Conservation (phyloP, 129 eudicot genomes). For the Daucus carota region DH1_v3.0 NC_030381.2:35635501-35636000, state of each 20-base stretch:
- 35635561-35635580: too few species aligned
- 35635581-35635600: too few species aligned
- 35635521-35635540: too few species aligned
- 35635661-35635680: not conserved
- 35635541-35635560: too few species aligned
- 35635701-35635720: not conserved
- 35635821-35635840: slow-evolving; percentile 19
- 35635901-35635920: slow-evolving; percentile 85
- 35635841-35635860: slow-evolving; percentile 26
- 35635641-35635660: not conserved
- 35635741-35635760: slow-evolving; percentile 77
- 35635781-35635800: slow-evolving; percentile 71
- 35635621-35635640: too few species aligned
- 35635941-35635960: slow-evolving; percentile 58
- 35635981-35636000: not conserved
- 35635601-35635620: too few species aligned
- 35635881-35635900: slow-evolving; percentile 76
- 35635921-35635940: slow-evolving; percentile 77
- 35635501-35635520: too few species aligned
- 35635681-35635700: not conserved
- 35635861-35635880: slow-evolving; percentile 32
- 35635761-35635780: slow-evolving; percentile 83
- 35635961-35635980: slow-evolving; percentile 12
- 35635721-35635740: slow-evolving; percentile 10
- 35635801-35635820: slow-evolving; percentile 70